These are phyloP conservation scores for Euryodendron excelsum DNA, from an alignment of 148 eudicot species.

Conservation along the genomic window DNA sequence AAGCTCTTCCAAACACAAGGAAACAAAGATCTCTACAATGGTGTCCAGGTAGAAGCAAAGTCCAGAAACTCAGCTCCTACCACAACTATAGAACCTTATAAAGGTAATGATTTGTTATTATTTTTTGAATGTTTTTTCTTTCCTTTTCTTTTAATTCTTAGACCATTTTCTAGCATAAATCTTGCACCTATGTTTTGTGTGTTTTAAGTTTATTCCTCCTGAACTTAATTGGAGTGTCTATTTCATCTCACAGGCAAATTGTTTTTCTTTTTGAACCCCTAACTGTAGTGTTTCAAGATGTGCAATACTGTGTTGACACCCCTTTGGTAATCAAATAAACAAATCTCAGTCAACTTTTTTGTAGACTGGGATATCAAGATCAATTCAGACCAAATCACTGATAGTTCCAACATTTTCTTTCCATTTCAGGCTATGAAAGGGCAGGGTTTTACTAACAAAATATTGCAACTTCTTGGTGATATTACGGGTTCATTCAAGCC, in stretches of 20 bases:
- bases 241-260: conserved; percentile 48
- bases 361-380: too few relatives aligned
- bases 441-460: conserved; percentile 51
- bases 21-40: conserved; percentile 16
- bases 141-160: not conserved
- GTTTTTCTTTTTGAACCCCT: conserved; percentile 70
- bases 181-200: too few relatives aligned
- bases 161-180: not conserved
- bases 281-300: conserved; percentile 48
- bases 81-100: conserved; percentile 13
- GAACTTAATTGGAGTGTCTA: not conserved
- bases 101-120: conserved; percentile 41
- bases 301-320: conserved; percentile 69
- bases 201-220: too few relatives aligned
- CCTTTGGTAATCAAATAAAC: conserved; percentile 39
- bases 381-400: too few relatives aligned
- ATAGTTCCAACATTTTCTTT: not conserved
- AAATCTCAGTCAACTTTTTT: not conserved
- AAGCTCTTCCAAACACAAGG: conserved; percentile 42
- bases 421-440: conserved; percentile 56
- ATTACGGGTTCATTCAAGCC: conserved; percentile 69
- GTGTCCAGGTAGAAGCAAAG: not conserved
- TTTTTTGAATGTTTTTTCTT: not conserved
- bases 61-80: not conserved
- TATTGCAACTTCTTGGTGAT: conserved; percentile 52